phyloP scores from a whole-genome alignment of 2,329 filamentous ascomycete genomes.

The Didymella pinodella region DNA sequence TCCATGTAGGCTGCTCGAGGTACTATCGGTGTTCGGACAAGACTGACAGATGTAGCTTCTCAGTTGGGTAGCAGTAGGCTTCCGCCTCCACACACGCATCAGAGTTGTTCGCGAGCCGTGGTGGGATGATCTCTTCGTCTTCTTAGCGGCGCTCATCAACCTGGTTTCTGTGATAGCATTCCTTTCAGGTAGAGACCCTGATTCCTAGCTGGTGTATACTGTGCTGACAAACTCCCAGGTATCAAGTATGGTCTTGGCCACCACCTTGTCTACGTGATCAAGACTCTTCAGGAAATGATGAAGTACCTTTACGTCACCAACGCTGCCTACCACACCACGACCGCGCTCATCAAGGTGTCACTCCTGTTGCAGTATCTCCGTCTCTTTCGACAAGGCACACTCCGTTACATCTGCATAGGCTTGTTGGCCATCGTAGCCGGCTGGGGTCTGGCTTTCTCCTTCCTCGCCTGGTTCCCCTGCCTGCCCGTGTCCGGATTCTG shows the following conservation, averaged over 20 bases:
- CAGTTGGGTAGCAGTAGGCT: conserved; percentile 35
- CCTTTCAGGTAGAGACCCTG: conserved; percentile 25
- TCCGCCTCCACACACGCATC: conserved; percentile 41
- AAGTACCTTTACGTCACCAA: conserved; percentile 38
- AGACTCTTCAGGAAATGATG: conserved; percentile 26
- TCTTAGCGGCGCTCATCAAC: conserved; percentile 38
- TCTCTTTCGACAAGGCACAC: conserved; percentile 35
- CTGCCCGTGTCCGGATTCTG: conserved; percentile 37
- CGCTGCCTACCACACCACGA: conserved; percentile 39
- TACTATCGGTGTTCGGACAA: neutral
- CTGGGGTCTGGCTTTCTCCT: conserved; percentile 42
- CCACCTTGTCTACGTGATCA: conserved; percentile 35
- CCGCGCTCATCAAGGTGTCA: conserved; percentile 46
- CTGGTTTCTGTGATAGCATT: conserved; percentile 32
- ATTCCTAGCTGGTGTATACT: neutral
- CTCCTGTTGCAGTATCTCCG: conserved; percentile 48
- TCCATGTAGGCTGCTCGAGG: conserved; percentile 30
- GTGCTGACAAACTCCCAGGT: conserved; percentile 28
- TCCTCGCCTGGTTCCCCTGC: conserved; percentile 44
- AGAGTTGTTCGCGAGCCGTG: conserved; percentile 39
- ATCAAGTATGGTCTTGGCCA: conserved; percentile 40
- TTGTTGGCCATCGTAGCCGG: conserved; percentile 28
- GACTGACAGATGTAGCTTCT: conserved; percentile 31
- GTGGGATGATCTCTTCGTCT: conserved; percentile 48
- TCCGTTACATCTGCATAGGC: conserved; percentile 27